A percentile compares a stretch with the other conserved stretches of the same genome.
These are phyloP conservation scores for Rhodotorula sp. DNA, from an alignment of 1,284 basidiomycete genomes.

Conservation along the genomic window DNA sequence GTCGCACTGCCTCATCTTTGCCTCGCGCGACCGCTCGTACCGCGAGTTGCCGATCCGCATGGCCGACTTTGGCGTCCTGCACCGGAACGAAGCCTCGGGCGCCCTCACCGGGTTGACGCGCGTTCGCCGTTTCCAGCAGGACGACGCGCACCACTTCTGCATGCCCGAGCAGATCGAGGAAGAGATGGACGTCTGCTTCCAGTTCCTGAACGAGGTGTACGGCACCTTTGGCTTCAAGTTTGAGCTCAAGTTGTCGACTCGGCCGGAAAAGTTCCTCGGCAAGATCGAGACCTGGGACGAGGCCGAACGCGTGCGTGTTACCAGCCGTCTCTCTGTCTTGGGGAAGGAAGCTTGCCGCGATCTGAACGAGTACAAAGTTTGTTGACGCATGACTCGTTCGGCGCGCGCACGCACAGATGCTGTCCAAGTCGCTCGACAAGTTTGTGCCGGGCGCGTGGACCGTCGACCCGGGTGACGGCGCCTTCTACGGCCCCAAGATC, in stretches of 20 bases:
- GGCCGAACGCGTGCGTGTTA: slow-evolving; percentile 67
- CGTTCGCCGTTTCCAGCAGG: slow-evolving; percentile 93
- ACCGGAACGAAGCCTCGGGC: slow-evolving; percentile 94
- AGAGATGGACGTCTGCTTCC: slow-evolving; percentile 83
- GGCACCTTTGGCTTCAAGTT: slow-evolving; percentile 98
- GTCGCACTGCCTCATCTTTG: slow-evolving; percentile 95
- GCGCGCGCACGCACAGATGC: slow-evolving; percentile 59
- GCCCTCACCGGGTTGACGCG: slow-evolving; percentile 90
- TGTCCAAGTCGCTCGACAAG: slow-evolving; percentile 78
- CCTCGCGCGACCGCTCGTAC: slow-evolving; percentile 88
- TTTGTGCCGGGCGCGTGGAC: slow-evolving; percentile 89
- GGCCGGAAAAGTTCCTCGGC: slow-evolving; percentile 93
- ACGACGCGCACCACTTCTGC: slow-evolving; percentile 97
- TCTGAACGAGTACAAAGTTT: no score
- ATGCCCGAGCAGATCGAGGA: slow-evolving; percentile 90
- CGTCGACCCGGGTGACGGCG: slow-evolving; percentile 93
- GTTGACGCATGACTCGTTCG: neutral
- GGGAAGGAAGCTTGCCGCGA: no score
- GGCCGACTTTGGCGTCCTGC: slow-evolving; percentile 98
- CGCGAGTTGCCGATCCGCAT: slow-evolving; percentile 93
- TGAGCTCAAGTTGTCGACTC: slow-evolving; percentile 89
- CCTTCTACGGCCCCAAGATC: slow-evolving; percentile 64
- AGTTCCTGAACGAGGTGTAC: slow-evolving; percentile 93
- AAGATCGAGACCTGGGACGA: slow-evolving; percentile 83
- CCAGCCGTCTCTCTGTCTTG: neutral